phyloP scores from a whole-genome alignment of 306 rosid genomes.

The Dalbergia cultrata region DNA sequence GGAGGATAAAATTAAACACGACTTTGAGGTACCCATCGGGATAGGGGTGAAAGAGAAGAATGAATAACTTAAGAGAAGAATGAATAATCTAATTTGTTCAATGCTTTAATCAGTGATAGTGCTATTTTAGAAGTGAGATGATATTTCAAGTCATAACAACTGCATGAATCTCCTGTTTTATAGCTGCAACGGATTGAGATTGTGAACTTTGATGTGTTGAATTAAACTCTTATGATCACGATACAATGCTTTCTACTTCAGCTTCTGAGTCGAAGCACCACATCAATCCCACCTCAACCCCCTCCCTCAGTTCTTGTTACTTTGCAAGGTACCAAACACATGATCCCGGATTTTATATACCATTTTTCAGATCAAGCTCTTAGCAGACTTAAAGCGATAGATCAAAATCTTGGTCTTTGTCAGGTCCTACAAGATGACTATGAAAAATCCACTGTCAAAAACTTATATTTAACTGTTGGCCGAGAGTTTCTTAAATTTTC shows the following conservation, averaged over 20 bases:
- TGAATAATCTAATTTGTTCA: background rate
- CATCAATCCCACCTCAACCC: too few species aligned
- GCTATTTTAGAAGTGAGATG: background rate
- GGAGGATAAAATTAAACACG: background rate
- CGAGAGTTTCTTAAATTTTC: constrained; percentile 3
- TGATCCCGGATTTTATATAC: too few species aligned
- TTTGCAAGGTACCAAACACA: too few species aligned
- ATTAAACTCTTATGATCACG: too few species aligned
- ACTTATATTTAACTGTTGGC: constrained; percentile 35
- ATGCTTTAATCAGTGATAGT: background rate
- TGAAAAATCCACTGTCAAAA: background rate
- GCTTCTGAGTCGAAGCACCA: too few species aligned
- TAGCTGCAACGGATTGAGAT: too few species aligned
- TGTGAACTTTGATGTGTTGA: too few species aligned
- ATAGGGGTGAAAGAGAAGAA: background rate
- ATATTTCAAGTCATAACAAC: background rate
- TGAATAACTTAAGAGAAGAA: background rate
- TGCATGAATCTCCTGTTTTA: background rate
- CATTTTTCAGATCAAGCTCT: too few species aligned
- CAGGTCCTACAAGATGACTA: background rate
- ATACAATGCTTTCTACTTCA: too few species aligned
- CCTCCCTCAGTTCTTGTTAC: too few species aligned
- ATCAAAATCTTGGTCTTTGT: background rate
- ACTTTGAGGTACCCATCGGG: background rate
- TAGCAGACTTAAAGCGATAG: background rate